These are phyloP conservation scores for Berberis thunbergii DNA, from an alignment of 164 flowering plant genomes.

Conservation along the genomic window DNA sequence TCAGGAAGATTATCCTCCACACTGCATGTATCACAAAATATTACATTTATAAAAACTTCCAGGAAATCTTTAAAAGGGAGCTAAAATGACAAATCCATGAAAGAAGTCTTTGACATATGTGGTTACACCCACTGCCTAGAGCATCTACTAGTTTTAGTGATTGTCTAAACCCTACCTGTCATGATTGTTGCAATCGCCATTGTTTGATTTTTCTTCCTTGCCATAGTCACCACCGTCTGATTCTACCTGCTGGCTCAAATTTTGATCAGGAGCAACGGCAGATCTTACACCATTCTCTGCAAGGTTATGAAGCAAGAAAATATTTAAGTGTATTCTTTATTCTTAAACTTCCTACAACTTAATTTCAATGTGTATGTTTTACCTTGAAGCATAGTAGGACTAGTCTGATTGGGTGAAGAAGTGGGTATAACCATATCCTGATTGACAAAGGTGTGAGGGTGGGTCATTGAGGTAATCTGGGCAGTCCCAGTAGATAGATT, in stretches of 20 bases:
- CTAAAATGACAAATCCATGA: too few relatives aligned
- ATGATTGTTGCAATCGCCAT: slow-evolving; percentile 13
- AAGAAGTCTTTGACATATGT: too few relatives aligned
- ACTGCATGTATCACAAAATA: slow-evolving; percentile 13
- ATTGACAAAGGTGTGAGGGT: slow-evolving; percentile 13
- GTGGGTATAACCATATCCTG: slow-evolving; percentile 16
- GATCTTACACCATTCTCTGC: slow-evolving; percentile 21
- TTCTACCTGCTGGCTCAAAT: slow-evolving; percentile 4
- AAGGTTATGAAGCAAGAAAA: background rate
- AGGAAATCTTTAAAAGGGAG: background rate
- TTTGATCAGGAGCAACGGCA: background rate
- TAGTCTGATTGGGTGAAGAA: slow-evolving; percentile 17
- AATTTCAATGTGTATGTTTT: background rate
- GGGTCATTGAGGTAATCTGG: slow-evolving; percentile 26
- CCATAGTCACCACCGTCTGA: slow-evolving; percentile 7
- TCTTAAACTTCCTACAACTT: background rate
- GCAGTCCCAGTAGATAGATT: slow-evolving; percentile 23
- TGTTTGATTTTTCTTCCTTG: slow-evolving; percentile 11
- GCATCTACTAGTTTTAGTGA: too few relatives aligned
- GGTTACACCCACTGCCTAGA: background rate
- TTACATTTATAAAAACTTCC: background rate
- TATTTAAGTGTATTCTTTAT: background rate
- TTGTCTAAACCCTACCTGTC: background rate
- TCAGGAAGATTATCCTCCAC: slow-evolving; percentile 86
- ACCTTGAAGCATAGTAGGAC: slow-evolving; percentile 18